Evolutionary conservation across 768 basidiomycete species (phyloP).

Genomic region (Collybia sp.): DNA sequence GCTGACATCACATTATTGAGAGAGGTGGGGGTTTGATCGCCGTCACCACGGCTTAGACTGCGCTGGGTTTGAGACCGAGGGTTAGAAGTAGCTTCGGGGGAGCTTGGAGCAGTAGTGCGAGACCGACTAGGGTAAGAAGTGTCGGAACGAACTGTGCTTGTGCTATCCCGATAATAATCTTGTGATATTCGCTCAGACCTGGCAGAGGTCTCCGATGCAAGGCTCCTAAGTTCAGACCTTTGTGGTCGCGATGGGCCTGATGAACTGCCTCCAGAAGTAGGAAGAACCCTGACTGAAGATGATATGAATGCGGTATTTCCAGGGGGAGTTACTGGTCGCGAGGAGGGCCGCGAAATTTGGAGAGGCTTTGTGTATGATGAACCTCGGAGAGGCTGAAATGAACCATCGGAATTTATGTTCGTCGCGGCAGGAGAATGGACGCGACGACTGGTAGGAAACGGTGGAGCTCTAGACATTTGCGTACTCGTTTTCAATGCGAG

Average conservation of each 20-base stretch:
- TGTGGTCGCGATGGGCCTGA: constrained; percentile 59
- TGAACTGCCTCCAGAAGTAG: constrained; percentile 29
- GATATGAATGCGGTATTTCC: no score
- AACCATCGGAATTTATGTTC: constrained; percentile 16
- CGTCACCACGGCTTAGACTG: constrained; percentile 26
- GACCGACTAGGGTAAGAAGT: constrained; percentile 13
- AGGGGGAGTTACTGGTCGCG: constrained; percentile 46
- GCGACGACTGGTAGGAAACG: constrained; percentile 51
- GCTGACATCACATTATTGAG: constrained; percentile 60
- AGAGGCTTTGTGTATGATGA: constrained; percentile 45
- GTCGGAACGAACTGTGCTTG: constrained; percentile 45
- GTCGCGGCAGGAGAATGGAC: constrained; percentile 39
- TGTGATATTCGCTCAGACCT: constrained; percentile 44
- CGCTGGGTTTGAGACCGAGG: constrained; percentile 24
- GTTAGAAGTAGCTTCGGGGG: constrained; percentile 5
- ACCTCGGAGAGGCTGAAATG: constrained; percentile 25
- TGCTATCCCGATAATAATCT: constrained; percentile 44
- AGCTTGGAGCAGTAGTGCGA: constrained; percentile 1
- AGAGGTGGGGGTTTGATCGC: constrained; percentile 36
- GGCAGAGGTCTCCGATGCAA: constrained; percentile 50
- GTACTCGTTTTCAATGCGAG: not conserved
- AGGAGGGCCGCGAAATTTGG: constrained; percentile 53
- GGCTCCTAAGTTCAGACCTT: constrained; percentile 59
- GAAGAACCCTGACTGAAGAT: constrained; percentile 26
- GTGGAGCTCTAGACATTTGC: constrained; percentile 55